Conservation (phyloP, 2,329 filamentous ascomycete genomes). For the Aspergillus pseudotamarii region DNA sequence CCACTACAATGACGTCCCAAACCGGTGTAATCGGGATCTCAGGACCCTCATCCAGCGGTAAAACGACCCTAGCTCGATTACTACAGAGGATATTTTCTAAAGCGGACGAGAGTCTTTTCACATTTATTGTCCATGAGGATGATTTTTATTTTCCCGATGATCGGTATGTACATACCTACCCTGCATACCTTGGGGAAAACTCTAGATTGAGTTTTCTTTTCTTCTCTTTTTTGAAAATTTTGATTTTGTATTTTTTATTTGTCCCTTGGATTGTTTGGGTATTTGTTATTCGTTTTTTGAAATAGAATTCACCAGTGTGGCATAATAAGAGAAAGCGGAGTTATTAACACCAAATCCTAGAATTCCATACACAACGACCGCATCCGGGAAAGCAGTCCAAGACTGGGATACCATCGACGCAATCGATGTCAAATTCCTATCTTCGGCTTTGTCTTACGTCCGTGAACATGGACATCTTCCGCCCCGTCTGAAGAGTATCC, state of each 20-base stretch:
- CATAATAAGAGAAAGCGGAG: neutral
- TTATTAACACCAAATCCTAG: slow-evolving; percentile 26
- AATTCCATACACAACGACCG: slow-evolving; percentile 51
- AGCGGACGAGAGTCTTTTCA: slow-evolving; percentile 16
- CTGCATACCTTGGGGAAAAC: neutral
- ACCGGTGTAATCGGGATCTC: slow-evolving; percentile 75
- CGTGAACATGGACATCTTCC: slow-evolving; percentile 62
- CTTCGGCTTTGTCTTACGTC: slow-evolving; percentile 69
- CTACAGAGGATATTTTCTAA: slow-evolving; percentile 76
- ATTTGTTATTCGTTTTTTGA: no score
- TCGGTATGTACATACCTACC: slow-evolving; percentile 43
- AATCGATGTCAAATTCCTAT: slow-evolving; percentile 71
- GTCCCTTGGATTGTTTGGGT: no score
- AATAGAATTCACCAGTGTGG: neutral
- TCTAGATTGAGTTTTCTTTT: neutral
- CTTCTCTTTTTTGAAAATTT: neutral
- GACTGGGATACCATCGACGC: slow-evolving; percentile 93
- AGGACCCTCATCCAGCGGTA: slow-evolving; percentile 89
- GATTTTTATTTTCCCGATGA: slow-evolving; percentile 89
- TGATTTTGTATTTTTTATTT: no score
- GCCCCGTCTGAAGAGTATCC: slow-evolving; percentile 56
- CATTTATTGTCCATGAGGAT: slow-evolving; percentile 88
- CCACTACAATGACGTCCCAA: neutral
- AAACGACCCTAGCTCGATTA: slow-evolving; percentile 87
- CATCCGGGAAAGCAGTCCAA: slow-evolving; percentile 60